Base-by-base conservation (phyloP, 2,329 filamentous ascomycete genomes). In the Scedosporium apiospermum region DNA sequence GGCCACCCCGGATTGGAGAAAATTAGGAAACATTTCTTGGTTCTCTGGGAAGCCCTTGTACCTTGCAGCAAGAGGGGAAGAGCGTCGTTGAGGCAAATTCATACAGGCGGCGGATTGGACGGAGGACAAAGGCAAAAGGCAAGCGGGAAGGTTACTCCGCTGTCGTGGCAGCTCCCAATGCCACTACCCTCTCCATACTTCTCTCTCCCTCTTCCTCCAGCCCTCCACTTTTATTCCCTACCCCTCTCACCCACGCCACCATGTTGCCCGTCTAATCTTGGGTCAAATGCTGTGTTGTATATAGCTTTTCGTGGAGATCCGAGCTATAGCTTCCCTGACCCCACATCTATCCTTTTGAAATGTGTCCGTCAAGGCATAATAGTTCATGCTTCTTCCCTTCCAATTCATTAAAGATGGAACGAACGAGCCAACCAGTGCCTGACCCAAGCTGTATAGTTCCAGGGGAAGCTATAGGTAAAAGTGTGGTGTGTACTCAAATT, bases 361-460 rank as follows among this genome's bases (percentile, higher is more conserved):
- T 42, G 10, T 41, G n/a, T 5, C 6, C 30, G 10, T 34, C 49
- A 30, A 38, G 30, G 60, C 60, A 62, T 62, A 34, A 57, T 62
- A 51, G 60, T 42, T 42, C 51, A 62, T 62, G 49, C 60, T 42
- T 41, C 18, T 53, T 30, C 18, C 59, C 27, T 26, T 21, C 4
- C n/a, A 16, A 7, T 57, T 34, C 12, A 44, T n/a, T 34, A 23
- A 41, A 26, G 46, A 42, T 55, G 51, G 51, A 51, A 57, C 49
- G 60, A 62, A 14, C 60, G 60, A 42, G n/a, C 60, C 60, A 62
- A 44, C 60, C 60, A 62, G 46, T 62, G 34, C 60, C 49, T 62
- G 51, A n/a, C 21, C 57, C 57, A 59, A 16, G 9, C 10, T 12
- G 9, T n/a, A 42, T 26, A 26, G 42, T 26, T 44, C 57, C 21